A percentile compares a stretch with the other conserved stretches of the same genome.
Conservation (phyloP, 345 rosid genomes). For the Chamaenerion angustifolium region DNA sequence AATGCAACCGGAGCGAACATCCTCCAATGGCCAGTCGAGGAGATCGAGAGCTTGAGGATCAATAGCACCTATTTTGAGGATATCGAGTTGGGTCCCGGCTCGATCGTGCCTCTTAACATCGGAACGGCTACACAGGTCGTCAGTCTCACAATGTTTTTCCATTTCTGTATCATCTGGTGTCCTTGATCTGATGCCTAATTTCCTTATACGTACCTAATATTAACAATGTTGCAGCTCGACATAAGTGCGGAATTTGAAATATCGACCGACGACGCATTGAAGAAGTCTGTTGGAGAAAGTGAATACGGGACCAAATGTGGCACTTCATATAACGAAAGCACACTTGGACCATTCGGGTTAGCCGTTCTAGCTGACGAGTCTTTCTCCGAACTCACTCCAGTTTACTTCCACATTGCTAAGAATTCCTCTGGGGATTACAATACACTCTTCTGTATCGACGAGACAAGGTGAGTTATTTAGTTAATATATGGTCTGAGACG, state of each 20-base stretch:
- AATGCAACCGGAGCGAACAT: slow-evolving; percentile 50
- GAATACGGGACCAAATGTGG: slow-evolving; percentile 12
- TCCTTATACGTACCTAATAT: neutral
- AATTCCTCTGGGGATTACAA: slow-evolving; percentile 19
- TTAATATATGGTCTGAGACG: no score
- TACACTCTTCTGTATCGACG: slow-evolving; percentile 62
- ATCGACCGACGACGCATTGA: neutral
- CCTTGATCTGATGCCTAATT: no score
- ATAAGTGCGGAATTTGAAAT: slow-evolving; percentile 42
- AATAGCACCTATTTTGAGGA: slow-evolving; percentile 30
- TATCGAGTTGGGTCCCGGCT: slow-evolving; percentile 40
- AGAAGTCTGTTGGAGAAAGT: slow-evolving; percentile 7
- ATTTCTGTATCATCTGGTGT: neutral
- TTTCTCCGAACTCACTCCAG: slow-evolving; percentile 62
- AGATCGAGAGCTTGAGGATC: slow-evolving; percentile 59
- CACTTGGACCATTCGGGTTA: slow-evolving; percentile 70
- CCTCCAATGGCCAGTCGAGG: slow-evolving; percentile 84
- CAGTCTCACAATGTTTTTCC: neutral
- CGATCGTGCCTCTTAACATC: slow-evolving; percentile 39
- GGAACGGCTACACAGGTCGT: slow-evolving; percentile 52
- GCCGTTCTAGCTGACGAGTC: slow-evolving; percentile 51
- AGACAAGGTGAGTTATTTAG: slow-evolving; percentile 49
- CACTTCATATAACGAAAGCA: slow-evolving; percentile 33
- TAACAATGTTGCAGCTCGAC: slow-evolving; percentile 29
- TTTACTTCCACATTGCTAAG: slow-evolving; percentile 40